Evolutionary conservation across 345 rosid species (phyloP).

Genomic region (Cardiospermum halicacabum): DNA sequence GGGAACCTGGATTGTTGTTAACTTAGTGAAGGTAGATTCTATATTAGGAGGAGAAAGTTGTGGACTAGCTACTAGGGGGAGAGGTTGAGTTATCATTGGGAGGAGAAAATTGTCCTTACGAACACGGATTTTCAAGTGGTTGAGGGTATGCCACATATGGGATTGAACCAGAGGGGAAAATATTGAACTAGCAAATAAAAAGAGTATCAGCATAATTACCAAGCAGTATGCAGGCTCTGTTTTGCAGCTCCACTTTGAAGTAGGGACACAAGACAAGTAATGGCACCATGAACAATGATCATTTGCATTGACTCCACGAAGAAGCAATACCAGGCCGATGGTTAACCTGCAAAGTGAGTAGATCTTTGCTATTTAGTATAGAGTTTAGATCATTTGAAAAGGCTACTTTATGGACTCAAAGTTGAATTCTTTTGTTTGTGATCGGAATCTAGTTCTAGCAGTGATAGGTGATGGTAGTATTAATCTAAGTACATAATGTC

Average conservation of each 20-base stretch:
- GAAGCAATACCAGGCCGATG: constrained; percentile 51
- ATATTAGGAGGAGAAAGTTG: no score
- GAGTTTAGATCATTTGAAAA: not conserved
- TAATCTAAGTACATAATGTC: not conserved
- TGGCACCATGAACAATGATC: constrained; percentile 97
- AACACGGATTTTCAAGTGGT: no score
- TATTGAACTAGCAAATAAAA: not conserved
- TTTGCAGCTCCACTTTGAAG: constrained; percentile 84
- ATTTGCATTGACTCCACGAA: constrained; percentile 82
- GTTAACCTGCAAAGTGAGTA: constrained; percentile 42
- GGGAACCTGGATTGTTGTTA: no score
- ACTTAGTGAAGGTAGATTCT: no score
- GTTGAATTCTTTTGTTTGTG: not conserved
- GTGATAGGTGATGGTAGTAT: not conserved
- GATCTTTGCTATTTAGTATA: not conserved
- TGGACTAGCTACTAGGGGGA: no score
- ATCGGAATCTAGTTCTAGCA: not conserved
- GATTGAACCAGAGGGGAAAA: no score
- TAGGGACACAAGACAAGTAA: constrained; percentile 87
- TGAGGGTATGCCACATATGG: no score
- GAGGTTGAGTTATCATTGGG: no score
- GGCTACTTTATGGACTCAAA: not conserved
- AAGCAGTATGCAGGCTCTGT: constrained; percentile 56
- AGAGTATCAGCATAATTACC: constrained; percentile 34
- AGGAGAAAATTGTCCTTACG: no score